Base-by-base conservation (phyloP, 129 eudicot genomes). In the Flaveria ramosissima region DNA sequence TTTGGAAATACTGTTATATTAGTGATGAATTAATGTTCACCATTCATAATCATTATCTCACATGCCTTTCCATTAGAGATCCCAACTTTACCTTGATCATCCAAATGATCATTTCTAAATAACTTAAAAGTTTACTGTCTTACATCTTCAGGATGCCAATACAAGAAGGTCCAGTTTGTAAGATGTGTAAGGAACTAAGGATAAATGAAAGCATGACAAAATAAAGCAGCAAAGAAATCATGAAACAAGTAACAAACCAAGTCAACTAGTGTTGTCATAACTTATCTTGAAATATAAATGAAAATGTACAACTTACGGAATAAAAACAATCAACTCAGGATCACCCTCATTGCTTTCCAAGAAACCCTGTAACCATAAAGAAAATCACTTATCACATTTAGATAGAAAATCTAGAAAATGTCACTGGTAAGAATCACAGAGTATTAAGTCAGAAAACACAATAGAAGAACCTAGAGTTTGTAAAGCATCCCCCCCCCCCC, bases 301-400 rank as follows among this genome's bases (percentile, higher is more conserved):
- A 45, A 8, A 45, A 45, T 45, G 50, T 45, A 72, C 63, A 15
- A 80, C 98, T 86, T 84, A 94, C 96, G 99, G 97, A 73, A 94
- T 94, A 84, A 84, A 91, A 65, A 94, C 94, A 42, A 94, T 88
- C 73, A 94, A 83, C 84, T 94, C 97, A 7, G 99, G 97, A 87
- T 94, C 99, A 23, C 89, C 99, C 59, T 91, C 99, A 78, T 91
- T 94, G 90, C 99, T 94, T 81, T 94, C 96, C 93, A 94, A 81
- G 79, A 79, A 52, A 81, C 90, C 97, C 99, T 94, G 85, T 77
- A 23, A 17, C 71, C 66, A 75, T 45, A 50, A 36, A 81, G 27
- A 78, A 67, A 61, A 53, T 42, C 47, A 75, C 27, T 32, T 41
- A 66, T 77, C 75, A 78, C 19, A 66, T 53, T 66, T 36, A 77